Evolutionary conservation across 495 filamentous ascomycete species (phyloP).

Genomic region (Penicillium coffeae): DNA sequence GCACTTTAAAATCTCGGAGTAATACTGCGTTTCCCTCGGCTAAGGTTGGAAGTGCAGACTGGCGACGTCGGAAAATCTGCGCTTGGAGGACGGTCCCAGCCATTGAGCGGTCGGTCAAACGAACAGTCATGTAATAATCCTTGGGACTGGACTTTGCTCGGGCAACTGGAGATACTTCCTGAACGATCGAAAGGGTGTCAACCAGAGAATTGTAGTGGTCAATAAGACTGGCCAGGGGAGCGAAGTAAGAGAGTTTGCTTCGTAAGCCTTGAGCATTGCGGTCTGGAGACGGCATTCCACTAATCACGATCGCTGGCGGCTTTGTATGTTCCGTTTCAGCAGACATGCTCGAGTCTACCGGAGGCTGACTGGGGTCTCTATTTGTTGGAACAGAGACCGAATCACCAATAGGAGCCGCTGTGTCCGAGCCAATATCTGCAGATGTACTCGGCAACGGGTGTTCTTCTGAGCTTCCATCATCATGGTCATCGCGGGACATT

Average conservation of each 20-base stretch:
- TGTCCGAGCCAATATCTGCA: too few species aligned
- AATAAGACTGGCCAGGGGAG: constrained; percentile 60
- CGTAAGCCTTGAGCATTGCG: constrained; percentile 50
- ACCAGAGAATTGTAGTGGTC: constrained; percentile 51
- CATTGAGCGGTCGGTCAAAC: constrained; percentile 63
- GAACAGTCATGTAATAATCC: constrained; percentile 66
- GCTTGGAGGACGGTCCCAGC: constrained; percentile 46
- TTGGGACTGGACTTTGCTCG: constrained; percentile 62
- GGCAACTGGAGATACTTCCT: constrained; percentile 50
- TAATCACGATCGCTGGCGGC: constrained; percentile 7
- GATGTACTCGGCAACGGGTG: too few species aligned
- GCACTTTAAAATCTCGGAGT: constrained; percentile 69
- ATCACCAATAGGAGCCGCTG: too few species aligned
- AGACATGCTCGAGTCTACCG: background rate
- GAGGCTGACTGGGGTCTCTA: background rate
- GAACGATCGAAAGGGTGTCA: constrained; percentile 67
- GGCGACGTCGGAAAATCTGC: constrained; percentile 71
- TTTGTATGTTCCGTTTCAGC: background rate
- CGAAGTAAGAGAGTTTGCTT: constrained; percentile 62
- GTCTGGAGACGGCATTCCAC: constrained; percentile 18
- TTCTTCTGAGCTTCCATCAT: too few species aligned
- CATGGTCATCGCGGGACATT: too few species aligned
- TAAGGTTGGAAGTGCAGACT: constrained; percentile 64
- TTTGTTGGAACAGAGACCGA: constrained; percentile 6
- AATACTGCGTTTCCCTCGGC: constrained; percentile 71